These are phyloP conservation scores for Cystofilobasidium bisporidii DNA, from an alignment of 768 basidiomycete genomes.

Conservation along the genomic window DNA sequence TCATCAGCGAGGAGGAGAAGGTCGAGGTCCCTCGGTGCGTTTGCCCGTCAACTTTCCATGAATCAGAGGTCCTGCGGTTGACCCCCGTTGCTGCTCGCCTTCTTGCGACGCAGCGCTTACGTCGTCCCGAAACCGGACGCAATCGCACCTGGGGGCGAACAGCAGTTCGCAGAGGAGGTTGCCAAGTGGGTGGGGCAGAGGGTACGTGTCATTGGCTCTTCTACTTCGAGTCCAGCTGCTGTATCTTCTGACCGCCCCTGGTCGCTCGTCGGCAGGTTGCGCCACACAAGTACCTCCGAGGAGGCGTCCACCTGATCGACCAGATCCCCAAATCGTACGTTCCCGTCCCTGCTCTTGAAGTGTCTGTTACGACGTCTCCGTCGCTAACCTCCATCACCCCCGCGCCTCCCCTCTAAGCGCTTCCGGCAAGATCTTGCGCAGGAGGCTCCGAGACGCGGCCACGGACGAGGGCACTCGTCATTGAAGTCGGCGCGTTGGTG, in stretches of 20 bases:
- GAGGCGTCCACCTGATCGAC: conserved; percentile 55
- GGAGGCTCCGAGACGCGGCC: conserved; percentile 54
- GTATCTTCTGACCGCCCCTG: too few species aligned
- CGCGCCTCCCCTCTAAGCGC: conserved; percentile 48
- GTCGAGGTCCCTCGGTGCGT: conserved; percentile 69
- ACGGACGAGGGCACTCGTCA: background rate
- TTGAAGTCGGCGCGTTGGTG: too few species aligned
- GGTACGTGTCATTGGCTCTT: conserved; percentile 47
- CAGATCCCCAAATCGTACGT: conserved; percentile 59
- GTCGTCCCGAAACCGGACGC: conserved; percentile 36
- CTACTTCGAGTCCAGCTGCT: too few species aligned
- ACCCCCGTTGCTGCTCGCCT: background rate
- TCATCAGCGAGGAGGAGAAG: conserved; percentile 55
- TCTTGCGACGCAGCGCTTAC: conserved; percentile 37
- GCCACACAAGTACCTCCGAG: conserved; percentile 66
- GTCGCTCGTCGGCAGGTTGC: conserved; percentile 32
- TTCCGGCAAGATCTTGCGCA: conserved; percentile 76
- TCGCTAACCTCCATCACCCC: too few species aligned
- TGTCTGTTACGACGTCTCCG: too few species aligned
- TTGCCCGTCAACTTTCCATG: too few species aligned
- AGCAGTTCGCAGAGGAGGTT: conserved; percentile 48
- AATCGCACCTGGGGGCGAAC: conserved; percentile 38
- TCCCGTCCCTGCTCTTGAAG: background rate
- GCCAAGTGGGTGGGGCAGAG: conserved; percentile 57
- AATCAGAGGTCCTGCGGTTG: too few species aligned